phyloP scores from a whole-genome alignment of 1,139 yeast genomes.

The Saccharomyces hybrid region DNA sequence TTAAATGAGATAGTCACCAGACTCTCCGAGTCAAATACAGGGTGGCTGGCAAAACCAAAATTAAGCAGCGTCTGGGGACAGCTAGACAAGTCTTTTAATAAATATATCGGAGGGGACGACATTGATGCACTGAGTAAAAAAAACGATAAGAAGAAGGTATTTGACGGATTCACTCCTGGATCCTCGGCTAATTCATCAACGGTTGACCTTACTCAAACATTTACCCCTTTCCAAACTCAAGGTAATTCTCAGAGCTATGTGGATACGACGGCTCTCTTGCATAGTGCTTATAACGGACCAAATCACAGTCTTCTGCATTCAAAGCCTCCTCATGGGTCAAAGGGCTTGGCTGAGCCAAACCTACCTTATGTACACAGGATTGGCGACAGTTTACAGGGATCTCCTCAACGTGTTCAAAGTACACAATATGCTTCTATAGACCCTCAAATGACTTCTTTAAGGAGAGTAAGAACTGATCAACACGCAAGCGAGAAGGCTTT shows the following conservation, averaged over 20 bases:
- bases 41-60: conserved; percentile 59
- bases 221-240: conserved; percentile 15
- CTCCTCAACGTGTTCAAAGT: conserved; percentile 11
- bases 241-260: neutral
- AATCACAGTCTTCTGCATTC: neutral
- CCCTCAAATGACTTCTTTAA: conserved; percentile 1
- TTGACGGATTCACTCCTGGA: conserved; percentile 65
- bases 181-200: conserved; percentile 33
- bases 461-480: conserved; percentile 12
- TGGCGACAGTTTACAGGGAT: conserved; percentile 11
- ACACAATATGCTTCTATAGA: conserved; percentile 1
- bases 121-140: conserved; percentile 32
- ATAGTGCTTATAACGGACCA: conserved; percentile 4
- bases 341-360: neutral
- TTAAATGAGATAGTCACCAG: conserved; percentile 21
- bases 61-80: conserved; percentile 85
- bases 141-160: conserved; percentile 43
- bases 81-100: conserved; percentile 63
- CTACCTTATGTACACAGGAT: conserved; percentile 4
- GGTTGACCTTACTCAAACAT: conserved; percentile 21
- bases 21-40: conserved; percentile 20
- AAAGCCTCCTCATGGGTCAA: neutral
- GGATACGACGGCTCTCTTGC: conserved; percentile 2
- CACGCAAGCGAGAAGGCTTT: neutral
- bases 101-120: conserved; percentile 81